Evolutionary conservation across 169 alveolate species (phyloP).

Genomic region (Toxoplasma gondii): DNA sequence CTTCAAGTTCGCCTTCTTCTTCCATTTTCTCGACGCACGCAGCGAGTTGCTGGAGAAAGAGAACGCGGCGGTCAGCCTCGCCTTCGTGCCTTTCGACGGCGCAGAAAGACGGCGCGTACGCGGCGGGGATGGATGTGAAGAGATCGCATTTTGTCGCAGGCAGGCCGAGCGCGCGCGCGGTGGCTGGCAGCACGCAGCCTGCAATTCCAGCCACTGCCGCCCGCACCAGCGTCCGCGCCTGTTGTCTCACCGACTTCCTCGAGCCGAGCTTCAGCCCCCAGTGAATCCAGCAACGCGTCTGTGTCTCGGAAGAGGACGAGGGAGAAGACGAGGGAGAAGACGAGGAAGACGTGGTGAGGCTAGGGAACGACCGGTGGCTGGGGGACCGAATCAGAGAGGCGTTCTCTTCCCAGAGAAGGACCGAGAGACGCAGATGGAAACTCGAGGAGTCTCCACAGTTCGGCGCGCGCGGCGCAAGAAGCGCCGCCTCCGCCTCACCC

Average conservation of each 20-base stretch:
- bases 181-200: neutral
- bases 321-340: neutral
- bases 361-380: neutral
- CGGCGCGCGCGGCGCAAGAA: neutral
- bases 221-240: neutral
- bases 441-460: neutral
- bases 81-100: neutral
- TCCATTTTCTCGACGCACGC: neutral
- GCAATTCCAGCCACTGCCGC: neutral
- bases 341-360: neutral
- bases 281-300: neutral
- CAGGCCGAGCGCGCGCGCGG: neutral
- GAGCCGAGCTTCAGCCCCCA: conserved; percentile 10
- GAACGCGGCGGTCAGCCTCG: neutral
- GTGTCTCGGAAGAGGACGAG: neutral
- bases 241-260: neutral
- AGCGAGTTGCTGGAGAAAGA: neutral
- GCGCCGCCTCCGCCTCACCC: conserved; percentile 17
- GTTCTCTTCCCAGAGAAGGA: conserved; percentile 8
- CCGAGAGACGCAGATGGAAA: conserved; percentile 6
- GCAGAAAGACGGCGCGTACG: neutral
- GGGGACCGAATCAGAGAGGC: neutral
- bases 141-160: neutral
- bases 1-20: neutral
- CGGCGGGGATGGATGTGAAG: neutral